Conservation (phyloP, 768 basidiomycete genomes). For the Hirschioporus abietinus region DNA sequence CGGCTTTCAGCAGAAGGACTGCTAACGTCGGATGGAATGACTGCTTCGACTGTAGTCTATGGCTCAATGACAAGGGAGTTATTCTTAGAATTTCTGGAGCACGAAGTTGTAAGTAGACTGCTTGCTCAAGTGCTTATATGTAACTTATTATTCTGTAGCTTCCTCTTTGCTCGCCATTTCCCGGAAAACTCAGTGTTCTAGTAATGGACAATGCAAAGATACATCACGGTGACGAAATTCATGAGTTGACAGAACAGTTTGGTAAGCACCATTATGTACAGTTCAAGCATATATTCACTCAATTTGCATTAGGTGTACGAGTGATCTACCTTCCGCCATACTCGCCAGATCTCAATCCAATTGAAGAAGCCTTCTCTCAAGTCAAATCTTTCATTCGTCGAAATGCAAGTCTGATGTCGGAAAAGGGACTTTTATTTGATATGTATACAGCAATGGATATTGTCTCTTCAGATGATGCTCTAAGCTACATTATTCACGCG, state of each 20-base stretch:
- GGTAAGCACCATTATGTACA: conserved; percentile 10
- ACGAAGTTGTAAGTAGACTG: conserved; percentile 20
- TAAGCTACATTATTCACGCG: conserved; percentile 27
- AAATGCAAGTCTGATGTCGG: conserved; percentile 14
- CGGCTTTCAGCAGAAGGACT: conserved; percentile 22
- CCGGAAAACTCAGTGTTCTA: conserved; percentile 29
- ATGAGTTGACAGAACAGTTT: conserved; percentile 19
- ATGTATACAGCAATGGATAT: conserved; percentile 24
- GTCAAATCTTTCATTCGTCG: conserved; percentile 27
- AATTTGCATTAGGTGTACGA: conserved; percentile 17
- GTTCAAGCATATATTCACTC: neutral
- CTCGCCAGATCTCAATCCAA: conserved; percentile 36
- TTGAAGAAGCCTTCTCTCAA: conserved; percentile 34
- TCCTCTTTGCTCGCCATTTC: conserved; percentile 24
- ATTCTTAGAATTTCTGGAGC: conserved; percentile 23
- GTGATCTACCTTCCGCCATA: conserved; percentile 32
- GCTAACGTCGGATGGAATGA: conserved; percentile 28
- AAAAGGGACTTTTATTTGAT: conserved; percentile 21
- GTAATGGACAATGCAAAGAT: conserved; percentile 35
- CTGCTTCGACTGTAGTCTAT: conserved; percentile 22
- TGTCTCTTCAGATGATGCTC: conserved; percentile 23
- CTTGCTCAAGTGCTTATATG: conserved; percentile 13
- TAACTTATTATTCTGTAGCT: conserved; percentile 17
- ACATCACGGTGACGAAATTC: conserved; percentile 25
- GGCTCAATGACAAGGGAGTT: conserved; percentile 23